Evolutionary conservation across 352 stramenopile species (phyloP), one percentile per base, ranked within the genome.

Genomic region (Pythium volutum): DNA sequence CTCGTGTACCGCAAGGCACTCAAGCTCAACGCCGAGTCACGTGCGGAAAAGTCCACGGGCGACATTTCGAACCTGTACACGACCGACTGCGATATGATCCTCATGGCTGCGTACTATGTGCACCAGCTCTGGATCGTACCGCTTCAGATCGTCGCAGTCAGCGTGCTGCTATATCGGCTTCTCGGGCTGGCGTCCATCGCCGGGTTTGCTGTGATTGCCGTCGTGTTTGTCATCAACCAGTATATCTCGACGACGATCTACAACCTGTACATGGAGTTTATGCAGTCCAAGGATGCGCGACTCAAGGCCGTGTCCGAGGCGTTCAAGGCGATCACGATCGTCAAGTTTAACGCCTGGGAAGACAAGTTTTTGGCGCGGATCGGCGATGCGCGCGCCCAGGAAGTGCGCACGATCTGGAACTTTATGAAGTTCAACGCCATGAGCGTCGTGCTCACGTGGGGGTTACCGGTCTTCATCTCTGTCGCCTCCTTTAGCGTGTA

Each of bases 331-430:
- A 97, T 98, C 60, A 72, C 79, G 20, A 91, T 97, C 59, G 84
- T 98, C 75, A 98, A 98, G 74, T 89, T 97, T 53, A 97, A 97
- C 70, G 87, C 88, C 3, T 98, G 87, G 88, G 93, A 67, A 57
- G 55, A 75, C 29, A 81, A 83, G 9, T 94, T 98, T 69, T 70
- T 75, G 12, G 81, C 85, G 34, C 77, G 90, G 5, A 81, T 87
- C 31, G 60, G 59, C 1, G 42, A 55, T 22, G 53, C 53, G 4
- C 67, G 77, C 2, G 33, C 50, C 12, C 52, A 23, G 15, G 77
- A 84, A 46, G 22, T 83, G 18, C 3, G 25, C 0, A 52, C 42
- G 7, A 52, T 46, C 5, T 58, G 36, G 34, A 34, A 42, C 12
- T 33, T 64, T n/a, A 52, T 57, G 38, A 33, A 38, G 48, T 39